phyloP scores from a whole-genome alignment of 768 basidiomycete species.

The Suillus subalutaceus region DNA sequence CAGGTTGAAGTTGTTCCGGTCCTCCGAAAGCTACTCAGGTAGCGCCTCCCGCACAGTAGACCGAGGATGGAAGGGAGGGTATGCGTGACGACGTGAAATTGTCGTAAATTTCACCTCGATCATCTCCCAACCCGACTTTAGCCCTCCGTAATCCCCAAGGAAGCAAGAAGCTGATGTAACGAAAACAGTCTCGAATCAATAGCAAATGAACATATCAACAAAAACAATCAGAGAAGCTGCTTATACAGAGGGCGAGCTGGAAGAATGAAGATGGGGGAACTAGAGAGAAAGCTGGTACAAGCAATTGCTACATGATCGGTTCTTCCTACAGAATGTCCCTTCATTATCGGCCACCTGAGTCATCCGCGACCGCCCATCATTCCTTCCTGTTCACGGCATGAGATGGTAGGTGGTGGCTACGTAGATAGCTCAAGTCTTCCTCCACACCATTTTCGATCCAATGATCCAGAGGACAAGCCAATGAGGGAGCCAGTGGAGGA shows the following conservation, averaged over 20 bases:
- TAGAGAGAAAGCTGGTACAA: not conserved
- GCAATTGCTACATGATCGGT: not conserved
- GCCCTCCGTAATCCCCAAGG: not conserved
- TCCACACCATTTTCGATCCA: not conserved
- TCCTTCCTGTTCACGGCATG: no score
- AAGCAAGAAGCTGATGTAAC: no score
- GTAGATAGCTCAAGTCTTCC: not conserved
- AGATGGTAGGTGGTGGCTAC: constrained; percentile 10
- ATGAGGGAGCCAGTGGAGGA: constrained; percentile 28
- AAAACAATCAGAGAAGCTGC: not conserved
- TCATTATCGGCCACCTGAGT: constrained; percentile 11
- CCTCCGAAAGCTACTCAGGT: constrained; percentile 22
- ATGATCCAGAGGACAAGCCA: constrained; percentile 23
- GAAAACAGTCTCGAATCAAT: no score
- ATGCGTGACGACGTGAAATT: not conserved
- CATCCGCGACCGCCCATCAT: no score
- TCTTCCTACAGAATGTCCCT: not conserved
- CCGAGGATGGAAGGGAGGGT: not conserved
- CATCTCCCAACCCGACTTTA: not conserved
- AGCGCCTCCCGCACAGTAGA: not conserved
- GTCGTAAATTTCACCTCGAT: no score
- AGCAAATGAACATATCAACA: no score
- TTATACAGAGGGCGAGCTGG: not conserved
- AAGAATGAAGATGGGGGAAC: not conserved
- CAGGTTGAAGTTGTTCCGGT: constrained; percentile 51